Evolutionary conservation across 1,284 basidiomycete species (phyloP), one percentile per base, ranked within the genome.

Genomic region (Meripilus lineatus): DNA sequence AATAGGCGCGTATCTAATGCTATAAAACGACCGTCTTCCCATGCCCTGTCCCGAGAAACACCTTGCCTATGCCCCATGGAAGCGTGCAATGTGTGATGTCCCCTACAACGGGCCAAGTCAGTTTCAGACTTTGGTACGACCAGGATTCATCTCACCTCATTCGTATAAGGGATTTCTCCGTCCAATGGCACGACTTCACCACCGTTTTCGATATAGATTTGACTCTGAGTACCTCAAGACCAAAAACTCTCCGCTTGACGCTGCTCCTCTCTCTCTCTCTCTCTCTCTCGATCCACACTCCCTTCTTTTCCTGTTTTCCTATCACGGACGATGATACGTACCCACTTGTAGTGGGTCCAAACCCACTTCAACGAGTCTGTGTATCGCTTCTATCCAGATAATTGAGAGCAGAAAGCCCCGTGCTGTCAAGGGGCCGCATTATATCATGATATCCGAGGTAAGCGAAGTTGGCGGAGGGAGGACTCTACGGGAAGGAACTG

Each of bases 251-350:
- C 25, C 70, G 55, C 23, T 58, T 50, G 32, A 68, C 68, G 26
- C 55, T 69, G 7, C 60, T 64, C 36, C n/a, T n/a, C n/a, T n/a
- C n/a, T n/a, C n/a, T n/a, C n/a, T n/a, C n/a, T n/a, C 70, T 62
- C 32, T 58, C 56, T 22, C 75, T 61, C 49, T 76, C 71, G 4
- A 78, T 60, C 75, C 77, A 79, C 2, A 75, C 60, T 0, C 73
- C 75, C 3, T 75, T 68, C 43, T 62, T 61, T 0, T 70, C 73
- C 32, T 67, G 59, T 0, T 64, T 57, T 0, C 77, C 75, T 3
- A 79, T 51, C 2, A 65, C 59, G 49, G 66, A 69, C 13, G 74
- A 53, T n/a, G 68, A 68, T 22, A 77, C 63, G 45, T 75, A 76
- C 8, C 65, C 68, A 13, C 61, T 63, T 8, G 64, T 39, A 34